Conservation (phyloP, 495 filamentous ascomycete species). For the Stereocaulon alpinum region DNA sequence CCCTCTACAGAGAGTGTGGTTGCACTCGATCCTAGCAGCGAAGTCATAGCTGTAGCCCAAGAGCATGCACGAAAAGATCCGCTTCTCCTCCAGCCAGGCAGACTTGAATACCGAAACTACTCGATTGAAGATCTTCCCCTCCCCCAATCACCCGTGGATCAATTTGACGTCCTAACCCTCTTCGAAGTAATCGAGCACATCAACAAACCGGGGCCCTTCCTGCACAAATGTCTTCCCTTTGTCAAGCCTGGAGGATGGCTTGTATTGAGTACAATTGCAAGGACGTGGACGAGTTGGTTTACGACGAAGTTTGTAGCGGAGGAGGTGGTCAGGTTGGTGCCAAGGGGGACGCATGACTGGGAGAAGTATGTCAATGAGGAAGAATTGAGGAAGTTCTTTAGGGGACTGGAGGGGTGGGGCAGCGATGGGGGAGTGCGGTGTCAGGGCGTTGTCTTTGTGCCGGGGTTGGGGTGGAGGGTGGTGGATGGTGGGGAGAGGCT, state of each 20-base stretch:
- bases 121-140: constrained; percentile 57
- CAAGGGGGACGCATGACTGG: constrained; percentile 87
- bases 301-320: constrained; percentile 90
- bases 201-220: constrained; percentile 55
- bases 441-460: constrained; percentile 87
- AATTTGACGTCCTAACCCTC: constrained; percentile 67
- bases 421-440: constrained; percentile 38
- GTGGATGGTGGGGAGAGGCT: constrained; percentile 70
- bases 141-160: constrained; percentile 30
- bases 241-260: constrained; percentile 90
- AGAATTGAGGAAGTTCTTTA: constrained; percentile 59
- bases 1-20: constrained; percentile 54
- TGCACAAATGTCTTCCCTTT: constrained; percentile 54
- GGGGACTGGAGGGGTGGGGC: constrained; percentile 42
- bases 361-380: constrained; percentile 81
- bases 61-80: constrained; percentile 64
- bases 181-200: constrained; percentile 97
- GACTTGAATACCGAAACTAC: constrained; percentile 59
- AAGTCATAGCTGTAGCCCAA: constrained; percentile 70
- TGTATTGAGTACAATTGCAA: constrained; percentile 77
- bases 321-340: constrained; percentile 78
- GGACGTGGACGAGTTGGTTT: constrained; percentile 76
- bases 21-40: constrained; percentile 73
- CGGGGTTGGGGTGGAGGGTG: constrained; percentile 84
- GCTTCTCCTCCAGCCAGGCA: constrained; percentile 38